A percentile compares a stretch with the other conserved stretches of the same genome.
Evolutionary conservation across 148 eudicot genomes (phyloP).

Genomic region (Tetragonia tetragonoides): DNA sequence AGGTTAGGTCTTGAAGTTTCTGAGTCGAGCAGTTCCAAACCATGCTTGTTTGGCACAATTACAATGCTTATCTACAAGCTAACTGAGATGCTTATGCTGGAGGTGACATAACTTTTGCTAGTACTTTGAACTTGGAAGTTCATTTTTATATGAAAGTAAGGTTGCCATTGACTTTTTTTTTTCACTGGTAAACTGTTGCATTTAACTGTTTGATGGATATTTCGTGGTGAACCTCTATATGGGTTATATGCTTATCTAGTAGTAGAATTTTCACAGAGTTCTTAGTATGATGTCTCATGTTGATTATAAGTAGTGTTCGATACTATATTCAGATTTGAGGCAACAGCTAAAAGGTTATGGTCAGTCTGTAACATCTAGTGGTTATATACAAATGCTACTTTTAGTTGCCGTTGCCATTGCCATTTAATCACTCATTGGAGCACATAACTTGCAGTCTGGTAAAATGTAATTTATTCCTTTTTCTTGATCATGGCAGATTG

Average conservation of each 20-base stretch:
- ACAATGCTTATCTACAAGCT: no score
- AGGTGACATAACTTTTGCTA: no score
- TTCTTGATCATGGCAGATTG: slow-evolving; percentile 46
- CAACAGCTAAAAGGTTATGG: not conserved
- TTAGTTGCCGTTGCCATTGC: slow-evolving; percentile 13
- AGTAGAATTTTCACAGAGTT: not conserved
- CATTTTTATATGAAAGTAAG: not conserved
- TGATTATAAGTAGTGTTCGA: slow-evolving; percentile 1
- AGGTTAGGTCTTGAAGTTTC: not conserved
- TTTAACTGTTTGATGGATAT: not conserved
- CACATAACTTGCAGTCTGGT: not conserved
- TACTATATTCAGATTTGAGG: not conserved
- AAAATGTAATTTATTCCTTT: not conserved
- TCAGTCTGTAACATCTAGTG: not conserved
- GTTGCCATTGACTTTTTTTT: not conserved
- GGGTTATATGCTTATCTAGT: not conserved
- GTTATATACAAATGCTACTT: not conserved
- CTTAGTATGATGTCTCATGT: not conserved
- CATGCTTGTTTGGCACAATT: no score
- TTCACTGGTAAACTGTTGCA: not conserved
- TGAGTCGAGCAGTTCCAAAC: no score
- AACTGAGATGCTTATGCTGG: no score
- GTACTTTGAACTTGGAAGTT: no score
- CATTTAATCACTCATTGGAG: not conserved
- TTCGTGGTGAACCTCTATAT: no score